These are phyloP conservation scores for Fusarium sp. DNA, from an alignment of 2,329 filamentous ascomycete genomes.

Conservation along the genomic window DNA sequence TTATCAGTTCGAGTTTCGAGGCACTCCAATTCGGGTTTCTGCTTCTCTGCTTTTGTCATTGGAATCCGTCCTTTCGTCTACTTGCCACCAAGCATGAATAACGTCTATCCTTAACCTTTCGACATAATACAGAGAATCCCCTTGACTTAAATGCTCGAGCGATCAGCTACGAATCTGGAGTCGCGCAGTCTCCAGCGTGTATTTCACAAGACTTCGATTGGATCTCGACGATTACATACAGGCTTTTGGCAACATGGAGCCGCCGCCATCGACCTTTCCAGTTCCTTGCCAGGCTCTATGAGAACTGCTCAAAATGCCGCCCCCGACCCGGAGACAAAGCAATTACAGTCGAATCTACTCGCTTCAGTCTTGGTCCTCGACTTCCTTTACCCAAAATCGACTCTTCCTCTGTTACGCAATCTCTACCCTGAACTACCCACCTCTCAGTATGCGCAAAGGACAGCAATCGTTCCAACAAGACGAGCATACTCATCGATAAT, in stretches of 20 bases:
- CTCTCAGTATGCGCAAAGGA: constrained; percentile 29
- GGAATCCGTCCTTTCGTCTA: neutral
- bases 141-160: constrained; percentile 61
- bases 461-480: constrained; percentile 28
- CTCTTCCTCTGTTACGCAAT: constrained; percentile 53
- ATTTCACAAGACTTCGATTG: constrained; percentile 53
- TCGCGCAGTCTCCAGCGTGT: constrained; percentile 63
- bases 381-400: constrained; percentile 62
- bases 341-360: constrained; percentile 44
- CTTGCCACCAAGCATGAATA: constrained; percentile 38
- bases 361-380: constrained; percentile 63
- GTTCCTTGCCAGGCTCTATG: constrained; percentile 51
- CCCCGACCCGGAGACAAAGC: constrained; percentile 36
- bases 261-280: constrained; percentile 57
- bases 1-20: neutral
- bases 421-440: constrained; percentile 43
- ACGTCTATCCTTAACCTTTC: constrained; percentile 6
- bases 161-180: constrained; percentile 64
- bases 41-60: neutral
- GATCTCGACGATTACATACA: constrained; percentile 55
- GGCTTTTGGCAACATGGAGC: constrained; percentile 65
- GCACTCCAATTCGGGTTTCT: constrained; percentile 14
- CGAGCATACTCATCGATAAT: constrained; percentile 42
- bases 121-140: constrained; percentile 21
- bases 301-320: constrained; percentile 32